Percentiles rank a stretch among this genome's conserved stretches.
phyloP scores from a whole-genome alignment of 2,329 filamentous ascomycete genomes.

The Sphaerulina vaccinii region DNA sequence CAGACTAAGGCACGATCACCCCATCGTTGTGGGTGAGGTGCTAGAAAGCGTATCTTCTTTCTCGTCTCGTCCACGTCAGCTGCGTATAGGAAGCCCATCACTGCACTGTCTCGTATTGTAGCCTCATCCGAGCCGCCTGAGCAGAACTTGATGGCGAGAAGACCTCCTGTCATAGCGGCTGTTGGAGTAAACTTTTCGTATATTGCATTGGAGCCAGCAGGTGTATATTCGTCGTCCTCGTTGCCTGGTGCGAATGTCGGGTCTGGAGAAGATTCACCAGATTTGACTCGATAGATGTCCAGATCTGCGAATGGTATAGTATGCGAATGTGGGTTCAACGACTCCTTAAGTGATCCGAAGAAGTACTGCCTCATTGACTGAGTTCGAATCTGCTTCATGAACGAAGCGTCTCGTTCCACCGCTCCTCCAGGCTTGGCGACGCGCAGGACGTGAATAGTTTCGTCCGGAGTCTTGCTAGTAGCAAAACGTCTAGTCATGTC shows the following conservation, averaged over 20 bases:
- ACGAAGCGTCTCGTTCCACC: conserved; percentile 69
- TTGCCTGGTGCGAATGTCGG: conserved; percentile 40
- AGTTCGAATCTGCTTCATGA: conserved; percentile 71
- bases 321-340: conserved; percentile 83
- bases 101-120: conserved; percentile 72
- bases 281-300: conserved; percentile 56
- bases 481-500: conserved; percentile 71
- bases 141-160: conserved; percentile 79
- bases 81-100: conserved; percentile 92
- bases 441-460: conserved; percentile 71
- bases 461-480: conserved; percentile 51
- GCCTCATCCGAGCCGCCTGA: conserved; percentile 64
- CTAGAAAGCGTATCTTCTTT: conserved; percentile 75
- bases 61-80: conserved; percentile 85
- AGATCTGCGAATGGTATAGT: conserved; percentile 75
- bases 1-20: conserved; percentile 77
- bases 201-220: conserved; percentile 26
- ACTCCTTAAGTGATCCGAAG: conserved; percentile 71
- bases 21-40: conserved; percentile 78
- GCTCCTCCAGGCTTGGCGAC: conserved; percentile 85
- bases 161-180: conserved; percentile 71
- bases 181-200: conserved; percentile 60
- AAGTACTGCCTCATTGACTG: conserved; percentile 88
- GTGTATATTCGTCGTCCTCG: conserved; percentile 52
- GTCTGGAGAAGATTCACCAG: conserved; percentile 21